Evolutionary conservation across 148 eudicot species (phyloP).

Genomic region (Arctostaphylos glauca): DNA sequence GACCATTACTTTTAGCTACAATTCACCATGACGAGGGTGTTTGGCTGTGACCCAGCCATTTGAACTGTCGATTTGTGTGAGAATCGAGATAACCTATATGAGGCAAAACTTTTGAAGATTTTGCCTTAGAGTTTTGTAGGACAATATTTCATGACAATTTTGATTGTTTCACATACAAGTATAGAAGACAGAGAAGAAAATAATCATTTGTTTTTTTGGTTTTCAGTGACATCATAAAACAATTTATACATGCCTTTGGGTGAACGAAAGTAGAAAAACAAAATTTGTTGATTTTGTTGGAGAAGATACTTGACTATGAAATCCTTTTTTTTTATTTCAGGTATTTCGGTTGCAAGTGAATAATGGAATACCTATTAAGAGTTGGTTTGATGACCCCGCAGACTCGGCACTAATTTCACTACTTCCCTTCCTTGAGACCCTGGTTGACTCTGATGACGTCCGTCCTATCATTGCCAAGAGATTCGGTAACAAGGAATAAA

Average conservation of each 20-base stretch:
- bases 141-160: not conserved
- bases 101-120: not conserved
- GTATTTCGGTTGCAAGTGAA: conserved; percentile 95
- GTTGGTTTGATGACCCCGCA: conserved; percentile 98
- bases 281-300: too few species aligned
- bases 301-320: conserved; percentile 9
- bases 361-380: conserved; percentile 97
- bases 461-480: conserved; percentile 89
- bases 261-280: not conserved
- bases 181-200: conserved; percentile 5
- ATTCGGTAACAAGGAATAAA: conserved; percentile 97
- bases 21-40: not conserved
- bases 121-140: not conserved
- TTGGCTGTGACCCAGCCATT: not conserved
- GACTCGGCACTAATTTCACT: conserved; percentile 75
- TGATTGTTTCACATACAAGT: not conserved
- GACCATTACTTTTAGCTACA: not conserved
- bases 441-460: conserved; percentile 86
- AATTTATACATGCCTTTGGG: not conserved
- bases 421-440: conserved; percentile 87
- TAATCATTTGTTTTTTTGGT: not conserved
- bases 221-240: conserved; percentile 6
- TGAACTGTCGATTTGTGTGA: not conserved
- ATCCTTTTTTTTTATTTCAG: conserved; percentile 43
- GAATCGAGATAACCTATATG: not conserved